These are phyloP conservation scores for Eutypa lata DNA, from an alignment of 2,329 filamentous ascomycete species.

Conservation along the genomic window DNA sequence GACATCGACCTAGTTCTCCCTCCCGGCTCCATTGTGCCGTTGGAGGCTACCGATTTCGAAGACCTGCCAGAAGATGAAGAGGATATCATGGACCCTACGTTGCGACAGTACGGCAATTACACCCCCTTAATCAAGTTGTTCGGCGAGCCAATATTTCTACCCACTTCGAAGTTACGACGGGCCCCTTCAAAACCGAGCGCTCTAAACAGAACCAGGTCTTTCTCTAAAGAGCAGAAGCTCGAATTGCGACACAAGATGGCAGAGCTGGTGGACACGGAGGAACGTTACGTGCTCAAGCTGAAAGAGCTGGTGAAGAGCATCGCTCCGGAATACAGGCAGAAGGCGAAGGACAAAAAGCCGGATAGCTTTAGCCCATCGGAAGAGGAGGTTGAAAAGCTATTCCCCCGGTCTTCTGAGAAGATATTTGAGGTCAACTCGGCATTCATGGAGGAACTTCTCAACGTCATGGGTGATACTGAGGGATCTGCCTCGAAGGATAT, in stretches of 20 bases:
- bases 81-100: constrained; percentile 60
- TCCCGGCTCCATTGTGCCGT: constrained; percentile 67
- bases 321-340: constrained; percentile 74
- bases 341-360: constrained; percentile 55
- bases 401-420: constrained; percentile 74
- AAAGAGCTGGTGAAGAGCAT: constrained; percentile 79
- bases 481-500: constrained; percentile 76
- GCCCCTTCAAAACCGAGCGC: constrained; percentile 84
- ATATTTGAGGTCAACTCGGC: constrained; percentile 79
- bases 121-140: constrained; percentile 73
- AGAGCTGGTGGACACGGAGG: constrained; percentile 89
- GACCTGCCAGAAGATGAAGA: constrained; percentile 61
- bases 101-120: constrained; percentile 74
- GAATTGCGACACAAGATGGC: constrained; percentile 83
- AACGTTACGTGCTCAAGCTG: constrained; percentile 87
- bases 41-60: constrained; percentile 57
- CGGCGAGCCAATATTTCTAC: constrained; percentile 81
- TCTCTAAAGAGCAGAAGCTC: constrained; percentile 78
- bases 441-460: constrained; percentile 74
- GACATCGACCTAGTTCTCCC: constrained; percentile 88
- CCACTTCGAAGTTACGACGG: constrained; percentile 78
- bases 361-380: constrained; percentile 69
- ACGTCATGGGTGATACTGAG: constrained; percentile 78
- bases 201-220: constrained; percentile 72
- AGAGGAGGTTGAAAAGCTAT: constrained; percentile 70